Evolutionary conservation across 495 filamentous ascomycete species (phyloP), one percentile per base, ranked within the genome.

Genomic region (Penicillium argentinense): DNA sequence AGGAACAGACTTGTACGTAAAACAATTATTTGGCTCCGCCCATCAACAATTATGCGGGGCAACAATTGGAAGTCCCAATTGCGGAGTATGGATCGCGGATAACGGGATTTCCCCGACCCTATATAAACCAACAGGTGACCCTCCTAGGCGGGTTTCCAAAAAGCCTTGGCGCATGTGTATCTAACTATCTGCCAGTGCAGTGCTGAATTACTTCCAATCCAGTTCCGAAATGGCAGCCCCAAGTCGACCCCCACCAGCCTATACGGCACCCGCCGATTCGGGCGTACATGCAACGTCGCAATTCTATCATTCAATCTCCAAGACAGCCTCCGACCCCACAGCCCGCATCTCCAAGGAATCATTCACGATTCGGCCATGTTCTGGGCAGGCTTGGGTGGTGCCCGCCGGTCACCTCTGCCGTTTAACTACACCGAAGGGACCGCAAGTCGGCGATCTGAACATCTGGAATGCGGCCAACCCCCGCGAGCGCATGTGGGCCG

Each of bases 361-460:
- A 2, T 75, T 75, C 37, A 71, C 61, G 8, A 63, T 75, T 33
- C 63, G 60, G 13, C 70, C 72, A 42, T 68, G 82, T 28, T 84
- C 81, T 1, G 83, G 82, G 3, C 73, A 77, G 33, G 84, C 83
- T 0, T 88, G 83, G 81, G 68, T 77, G 14, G 82, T 82, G 0
- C 73, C 75, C 14, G 66, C 77, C 8, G 84, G 82, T 11, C 75
- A 79, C 34, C 73, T 92, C 47, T 78, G 87, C 42, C 80, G 83
- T 3, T 73, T 92, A 41, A 84, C 82, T 14, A 90, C 87, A 0
- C 85, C 86, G 1, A 68, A 85, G 33, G 88, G 88, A 0, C 83
- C 88, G 0, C 87, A 90, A 58, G 86, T 89, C 0, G 88, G 87
- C 23, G 88, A 93, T 54, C 72, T 93, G 18, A 93, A 93, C 59